phyloP scores from a whole-genome alignment of 2,329 filamentous ascomycete species.

The Cercospora zeae-maydis region DNA sequence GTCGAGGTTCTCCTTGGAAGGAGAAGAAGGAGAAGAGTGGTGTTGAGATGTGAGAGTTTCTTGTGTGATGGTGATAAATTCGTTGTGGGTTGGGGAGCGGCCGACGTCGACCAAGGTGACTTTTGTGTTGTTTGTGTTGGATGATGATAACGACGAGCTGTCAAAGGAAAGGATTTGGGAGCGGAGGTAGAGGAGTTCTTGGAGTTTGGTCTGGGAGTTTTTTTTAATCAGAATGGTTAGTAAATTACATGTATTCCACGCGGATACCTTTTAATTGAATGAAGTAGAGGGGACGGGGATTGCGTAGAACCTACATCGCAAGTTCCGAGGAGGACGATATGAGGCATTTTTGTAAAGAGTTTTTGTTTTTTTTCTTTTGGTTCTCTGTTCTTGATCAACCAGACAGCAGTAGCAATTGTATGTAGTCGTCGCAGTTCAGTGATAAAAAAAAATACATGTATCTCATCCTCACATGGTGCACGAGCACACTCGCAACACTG shows the following conservation, averaged over 20 bases:
- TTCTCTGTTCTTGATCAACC: no score
- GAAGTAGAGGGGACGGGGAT: no score
- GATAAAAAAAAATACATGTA: no score
- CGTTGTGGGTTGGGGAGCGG: slow-evolving; percentile 41
- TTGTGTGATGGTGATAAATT: slow-evolving; percentile 49
- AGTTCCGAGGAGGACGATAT: slow-evolving; percentile 58
- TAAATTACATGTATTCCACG: no score
- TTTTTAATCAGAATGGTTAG: slow-evolving; percentile 36
- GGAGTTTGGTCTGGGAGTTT: slow-evolving; percentile 44
- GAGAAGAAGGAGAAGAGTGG: slow-evolving; percentile 17
- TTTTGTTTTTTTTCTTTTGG: no score
- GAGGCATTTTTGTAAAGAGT: slow-evolving; percentile 25
- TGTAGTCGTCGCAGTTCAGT: no score
- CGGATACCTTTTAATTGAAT: no score
- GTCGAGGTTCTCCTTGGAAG: slow-evolving; percentile 19
- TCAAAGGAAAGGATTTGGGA: slow-evolving; percentile 40
- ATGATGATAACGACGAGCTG: no score
- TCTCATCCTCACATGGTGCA: no score
- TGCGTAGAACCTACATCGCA: slow-evolving; percentile 45
- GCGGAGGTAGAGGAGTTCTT: slow-evolving; percentile 56
- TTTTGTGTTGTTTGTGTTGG: background rate
- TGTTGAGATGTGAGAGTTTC: slow-evolving; percentile 41
- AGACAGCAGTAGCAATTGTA: no score
- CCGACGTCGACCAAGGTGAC: slow-evolving; percentile 58
- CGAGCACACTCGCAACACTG: background rate